Conservation (phyloP, 1,284 basidiomycete species). For the Boletus sp. region DNA sequence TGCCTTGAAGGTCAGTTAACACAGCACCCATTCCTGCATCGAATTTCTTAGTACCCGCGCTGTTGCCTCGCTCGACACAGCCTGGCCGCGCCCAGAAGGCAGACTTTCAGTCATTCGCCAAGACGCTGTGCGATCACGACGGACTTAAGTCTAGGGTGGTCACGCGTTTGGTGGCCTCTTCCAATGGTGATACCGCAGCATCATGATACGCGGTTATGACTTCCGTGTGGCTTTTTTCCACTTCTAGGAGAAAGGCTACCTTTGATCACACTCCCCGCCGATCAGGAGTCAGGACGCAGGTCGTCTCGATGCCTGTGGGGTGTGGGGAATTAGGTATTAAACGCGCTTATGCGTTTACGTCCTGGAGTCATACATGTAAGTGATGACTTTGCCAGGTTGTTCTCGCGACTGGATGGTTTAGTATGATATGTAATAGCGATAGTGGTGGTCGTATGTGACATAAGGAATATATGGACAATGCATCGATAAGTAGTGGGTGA, state of each 20-base stretch:
- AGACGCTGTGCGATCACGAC: constrained; percentile 39
- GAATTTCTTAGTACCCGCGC: background rate
- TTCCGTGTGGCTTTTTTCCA: background rate
- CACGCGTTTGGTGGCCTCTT: background rate
- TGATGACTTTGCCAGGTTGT: background rate
- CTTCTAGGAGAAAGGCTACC: background rate
- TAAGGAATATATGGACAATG: constrained; percentile 4
- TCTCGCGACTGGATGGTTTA: constrained; percentile 12
- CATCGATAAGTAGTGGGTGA: background rate
- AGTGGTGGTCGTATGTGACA: constrained; percentile 1
- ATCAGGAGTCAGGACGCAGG: constrained; percentile 22
- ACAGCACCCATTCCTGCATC: background rate
- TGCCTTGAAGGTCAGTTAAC: constrained; percentile 39
- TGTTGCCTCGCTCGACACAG: constrained; percentile 30
- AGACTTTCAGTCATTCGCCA: constrained; percentile 51
- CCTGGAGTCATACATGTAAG: constrained; percentile 5
- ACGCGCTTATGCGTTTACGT: constrained; percentile 10
- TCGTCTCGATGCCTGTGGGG: constrained; percentile 15
- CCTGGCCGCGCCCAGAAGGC: constrained; percentile 48
- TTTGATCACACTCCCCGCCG: constrained; percentile 2
- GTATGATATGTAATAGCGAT: constrained; percentile 23
- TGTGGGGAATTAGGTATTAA: constrained; percentile 18
- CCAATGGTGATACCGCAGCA: constrained; percentile 7
- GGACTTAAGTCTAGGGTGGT: constrained; percentile 17
- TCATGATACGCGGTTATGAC: constrained; percentile 13